phyloP scores from a whole-genome alignment of 2,329 filamentous ascomycete species.

The Escovopsis weberi region DNA sequence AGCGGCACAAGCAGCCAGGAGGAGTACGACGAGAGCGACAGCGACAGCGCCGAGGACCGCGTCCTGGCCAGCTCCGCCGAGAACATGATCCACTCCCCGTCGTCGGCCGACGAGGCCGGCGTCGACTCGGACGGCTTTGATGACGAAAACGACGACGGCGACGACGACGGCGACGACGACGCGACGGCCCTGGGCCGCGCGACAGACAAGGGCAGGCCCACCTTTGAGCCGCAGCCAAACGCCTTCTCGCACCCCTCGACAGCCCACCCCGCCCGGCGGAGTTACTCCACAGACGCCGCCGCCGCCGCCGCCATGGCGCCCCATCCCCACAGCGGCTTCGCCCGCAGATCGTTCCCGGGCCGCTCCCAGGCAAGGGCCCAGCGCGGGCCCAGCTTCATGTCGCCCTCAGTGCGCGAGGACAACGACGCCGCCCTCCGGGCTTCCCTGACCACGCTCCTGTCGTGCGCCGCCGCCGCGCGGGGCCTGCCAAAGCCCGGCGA shows the following conservation, averaged over 20 bases:
- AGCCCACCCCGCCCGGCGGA: slow-evolving; percentile 30
- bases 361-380: slow-evolving; percentile 32
- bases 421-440: slow-evolving; percentile 88
- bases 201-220: slow-evolving; percentile 28
- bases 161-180: slow-evolving; percentile 25
- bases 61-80: slow-evolving; percentile 45
- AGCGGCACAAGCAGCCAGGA: slow-evolving; percentile 65
- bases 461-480: slow-evolving; percentile 83
- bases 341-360: slow-evolving; percentile 33
- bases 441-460: slow-evolving; percentile 86
- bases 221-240: slow-evolving; percentile 80
- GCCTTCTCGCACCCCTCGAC: slow-evolving; percentile 72
- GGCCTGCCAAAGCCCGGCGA: slow-evolving; percentile 55
- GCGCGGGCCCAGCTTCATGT: slow-evolving; percentile 46
- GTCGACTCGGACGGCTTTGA: slow-evolving; percentile 25
- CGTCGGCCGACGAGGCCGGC: slow-evolving; percentile 23
- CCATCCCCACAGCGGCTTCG: slow-evolving; percentile 33
- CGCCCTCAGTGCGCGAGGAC: slow-evolving; percentile 65
- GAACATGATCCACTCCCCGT: slow-evolving; percentile 20
- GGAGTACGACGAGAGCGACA: slow-evolving; percentile 89
- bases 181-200: slow-evolving; percentile 61
- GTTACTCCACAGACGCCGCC: slow-evolving; percentile 28
- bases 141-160: slow-evolving; percentile 51
- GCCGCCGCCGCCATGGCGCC: slow-evolving; percentile 27
- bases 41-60: slow-evolving; percentile 75